Percentiles rank a stretch among this genome's conserved stretches.
These are phyloP conservation scores for Dioszegia crocea DNA, from an alignment of 768 basidiomycete genomes.

Conservation along the genomic window DNA sequence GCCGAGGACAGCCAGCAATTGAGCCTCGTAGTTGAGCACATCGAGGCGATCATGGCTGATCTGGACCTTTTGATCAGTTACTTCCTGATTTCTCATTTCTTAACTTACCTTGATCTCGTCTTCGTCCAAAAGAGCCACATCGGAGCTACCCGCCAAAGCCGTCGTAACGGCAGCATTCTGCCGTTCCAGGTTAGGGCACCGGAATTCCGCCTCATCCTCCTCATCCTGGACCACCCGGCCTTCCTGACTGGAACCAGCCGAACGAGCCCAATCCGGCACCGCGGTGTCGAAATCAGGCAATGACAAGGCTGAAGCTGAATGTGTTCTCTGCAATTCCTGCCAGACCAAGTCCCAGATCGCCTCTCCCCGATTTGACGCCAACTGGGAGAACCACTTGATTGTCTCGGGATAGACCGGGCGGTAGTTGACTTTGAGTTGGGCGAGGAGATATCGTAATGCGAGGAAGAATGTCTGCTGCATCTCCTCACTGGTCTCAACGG, in stretches of 20 bases:
- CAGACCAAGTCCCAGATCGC: constrained; percentile 70
- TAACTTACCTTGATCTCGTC: constrained; percentile 57
- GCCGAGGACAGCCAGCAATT: constrained; percentile 69
- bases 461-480: background rate
- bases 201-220: constrained; percentile 44
- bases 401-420: constrained; percentile 85
- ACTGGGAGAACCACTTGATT: constrained; percentile 59
- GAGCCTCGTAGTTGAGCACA: constrained; percentile 67
- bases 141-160: constrained; percentile 20
- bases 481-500: constrained; percentile 1
- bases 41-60: constrained; percentile 61
- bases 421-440: constrained; percentile 88
- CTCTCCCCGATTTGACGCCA: constrained; percentile 62
- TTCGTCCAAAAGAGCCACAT: constrained; percentile 40
- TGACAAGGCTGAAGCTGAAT: constrained; percentile 14
- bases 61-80: constrained; percentile 37
- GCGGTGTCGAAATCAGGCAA: constrained; percentile 36
- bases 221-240: constrained; percentile 12
- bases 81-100: background rate
- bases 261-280: background rate
- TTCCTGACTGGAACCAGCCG: background rate
- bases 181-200: constrained; percentile 45
- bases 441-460: constrained; percentile 46
- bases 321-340: constrained; percentile 56
- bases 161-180: constrained; percentile 9